Evolutionary conservation across 306 rosid genomes (phyloP), one percentile per base, ranked within the genome.

Genomic region (Acacia crassicarpa): DNA sequence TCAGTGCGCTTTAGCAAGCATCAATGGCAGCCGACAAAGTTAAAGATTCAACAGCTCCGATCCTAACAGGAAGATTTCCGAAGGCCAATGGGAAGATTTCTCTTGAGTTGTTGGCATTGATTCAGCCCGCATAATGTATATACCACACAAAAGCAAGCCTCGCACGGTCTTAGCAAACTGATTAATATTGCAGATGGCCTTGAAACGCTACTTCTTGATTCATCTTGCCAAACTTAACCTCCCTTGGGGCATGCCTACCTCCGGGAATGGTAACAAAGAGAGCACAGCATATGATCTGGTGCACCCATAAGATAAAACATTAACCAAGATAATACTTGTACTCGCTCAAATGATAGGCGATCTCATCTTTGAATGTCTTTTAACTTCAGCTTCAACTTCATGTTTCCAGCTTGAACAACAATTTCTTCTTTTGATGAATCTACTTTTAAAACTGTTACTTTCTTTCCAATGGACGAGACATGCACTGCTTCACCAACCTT

Each of bases 331-430:
- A n/a, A n/a, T 75, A 12, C 17, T n/a, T 56, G 40, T 58, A 20
- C 67, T 20, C 30, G 7, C 33, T 56, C 14, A 2, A 76, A 56
- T 16, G 17, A 53, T 63, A 12, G 49, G 67, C 49, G 15, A 2
- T 23, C 76, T 46, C 76, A 93, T 80, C 78, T 84, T 83, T 83
- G 83, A 85, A 93, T 81, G 84, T 93, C 97, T 0, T 77, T 70
- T 76, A 91, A 61, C 87, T 90, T 93, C 77, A 93, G 72, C 89
- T 92, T 93, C 94, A 93, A 66, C 88, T 91, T 95, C 88, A 95
- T 86, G 87, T 63, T 86, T 84, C 98, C 99, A 32, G 93, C 91
- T 89, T 88, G 97, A 88, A 93, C 98, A 82, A 89, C 83, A 59
- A 93, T 72, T 84, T 95, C 97, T 72, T 90, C 94, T 83, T 87